A percentile compares a stretch with the other conserved stretches of the same genome.
phyloP scores from a whole-genome alignment of 2,329 filamentous ascomycete species.

The Stemphylium vesicarium region DNA sequence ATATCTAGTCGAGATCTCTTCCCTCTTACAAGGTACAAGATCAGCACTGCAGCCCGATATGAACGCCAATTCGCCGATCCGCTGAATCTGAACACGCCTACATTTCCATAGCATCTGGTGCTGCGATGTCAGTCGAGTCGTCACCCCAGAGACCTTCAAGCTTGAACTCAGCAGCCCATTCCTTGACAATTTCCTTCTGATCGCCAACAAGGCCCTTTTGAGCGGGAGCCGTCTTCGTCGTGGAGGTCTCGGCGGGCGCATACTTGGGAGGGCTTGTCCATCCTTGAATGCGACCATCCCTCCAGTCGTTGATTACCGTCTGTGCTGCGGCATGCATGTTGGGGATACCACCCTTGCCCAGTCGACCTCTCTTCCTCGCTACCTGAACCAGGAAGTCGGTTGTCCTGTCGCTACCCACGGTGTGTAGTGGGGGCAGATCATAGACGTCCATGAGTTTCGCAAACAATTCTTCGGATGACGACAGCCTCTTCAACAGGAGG shows the following conservation, averaged over 20 bases:
- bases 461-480: constrained; percentile 73
- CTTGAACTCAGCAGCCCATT: constrained; percentile 95
- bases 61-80: constrained; percentile 19
- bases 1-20: constrained; percentile 14
- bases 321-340: constrained; percentile 88
- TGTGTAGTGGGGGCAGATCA: constrained; percentile 78
- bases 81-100: constrained; percentile 17
- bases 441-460: constrained; percentile 84
- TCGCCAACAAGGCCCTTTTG: constrained; percentile 59
- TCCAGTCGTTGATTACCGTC: constrained; percentile 95
- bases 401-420: constrained; percentile 72
- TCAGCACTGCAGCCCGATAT: neutral
- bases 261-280: constrained; percentile 82
- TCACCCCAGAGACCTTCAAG: constrained; percentile 91
- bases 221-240: constrained; percentile 48
- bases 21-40: constrained; percentile 8
- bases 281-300: constrained; percentile 91
- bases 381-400: constrained; percentile 95
- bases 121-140: constrained; percentile 50
- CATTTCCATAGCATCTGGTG: constrained; percentile 47
- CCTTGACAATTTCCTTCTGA: constrained; percentile 82
- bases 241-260: constrained; percentile 57
- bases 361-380: constrained; percentile 85
- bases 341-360: constrained; percentile 88
- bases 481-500: constrained; percentile 81